Conservation (phyloP, 2,329 filamentous ascomycete species). For the Blastomyces gilchristii region DNA sequence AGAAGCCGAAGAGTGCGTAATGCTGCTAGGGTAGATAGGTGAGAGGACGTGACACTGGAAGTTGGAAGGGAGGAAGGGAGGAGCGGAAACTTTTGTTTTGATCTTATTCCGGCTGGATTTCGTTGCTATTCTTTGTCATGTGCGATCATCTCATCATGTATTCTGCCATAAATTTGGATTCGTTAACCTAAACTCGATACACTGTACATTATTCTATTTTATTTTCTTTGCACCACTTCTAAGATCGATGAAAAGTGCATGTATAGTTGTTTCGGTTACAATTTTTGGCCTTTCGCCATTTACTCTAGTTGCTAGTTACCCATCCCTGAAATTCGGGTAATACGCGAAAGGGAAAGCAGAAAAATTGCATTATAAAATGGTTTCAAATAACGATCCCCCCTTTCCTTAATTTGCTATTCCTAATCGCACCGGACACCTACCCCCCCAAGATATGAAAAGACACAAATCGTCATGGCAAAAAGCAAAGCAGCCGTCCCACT, state of each 20-base stretch:
- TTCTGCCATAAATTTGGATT: not conserved
- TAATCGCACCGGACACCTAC: not conserved
- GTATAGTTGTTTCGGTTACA: no score
- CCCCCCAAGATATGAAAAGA: not conserved
- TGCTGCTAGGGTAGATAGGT: constrained; percentile 17
- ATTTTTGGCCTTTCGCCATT: not conserved
- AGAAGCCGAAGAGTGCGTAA: constrained; percentile 81
- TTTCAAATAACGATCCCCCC: not conserved
- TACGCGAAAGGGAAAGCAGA: not conserved
- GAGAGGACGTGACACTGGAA: not conserved
- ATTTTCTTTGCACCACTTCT: not conserved
- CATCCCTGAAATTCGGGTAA: not conserved
- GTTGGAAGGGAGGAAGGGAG: not conserved
- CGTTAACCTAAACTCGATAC: not conserved
- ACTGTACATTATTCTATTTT: not conserved
- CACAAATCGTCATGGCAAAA: not conserved
- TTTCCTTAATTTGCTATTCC: not conserved
- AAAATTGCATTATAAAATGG: not conserved
- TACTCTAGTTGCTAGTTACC: not conserved
- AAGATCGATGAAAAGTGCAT: not conserved
- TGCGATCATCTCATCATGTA: not conserved
- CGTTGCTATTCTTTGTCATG: not conserved
- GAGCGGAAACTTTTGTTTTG: not conserved
- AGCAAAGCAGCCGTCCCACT: not conserved
- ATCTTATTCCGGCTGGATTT: not conserved